Evolutionary conservation across 257 asterid genomes (phyloP).

Genomic region (Thymus quinquecostatus): DNA sequence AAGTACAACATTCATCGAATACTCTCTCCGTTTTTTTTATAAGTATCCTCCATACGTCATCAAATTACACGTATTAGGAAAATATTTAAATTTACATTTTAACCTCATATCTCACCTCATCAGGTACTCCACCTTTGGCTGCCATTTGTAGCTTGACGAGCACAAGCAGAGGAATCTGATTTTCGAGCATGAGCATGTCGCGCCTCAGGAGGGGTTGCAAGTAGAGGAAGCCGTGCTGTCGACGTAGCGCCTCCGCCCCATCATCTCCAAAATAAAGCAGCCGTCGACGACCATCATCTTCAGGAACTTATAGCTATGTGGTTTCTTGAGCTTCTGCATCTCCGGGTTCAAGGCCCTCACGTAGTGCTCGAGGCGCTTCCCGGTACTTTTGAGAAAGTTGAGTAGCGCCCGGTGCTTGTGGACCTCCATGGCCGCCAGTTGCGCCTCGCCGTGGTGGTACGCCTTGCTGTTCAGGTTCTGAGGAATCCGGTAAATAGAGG

Average conservation of each 20-base stretch:
- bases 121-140: too few relatives aligned
- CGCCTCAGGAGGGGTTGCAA: constrained; percentile 29
- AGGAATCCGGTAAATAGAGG: too few relatives aligned
- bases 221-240: constrained; percentile 33
- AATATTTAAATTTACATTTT: too few relatives aligned
- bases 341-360: not conserved
- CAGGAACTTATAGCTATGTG: not conserved
- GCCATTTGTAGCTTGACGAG: not conserved
- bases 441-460: constrained; percentile 15
- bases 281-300: constrained; percentile 21
- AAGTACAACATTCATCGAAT: too few relatives aligned
- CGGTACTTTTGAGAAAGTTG: constrained; percentile 26
- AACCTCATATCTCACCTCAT: too few relatives aligned
- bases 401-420: constrained; percentile 43
- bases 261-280: constrained; percentile 8
- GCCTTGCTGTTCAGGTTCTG: not conserved
- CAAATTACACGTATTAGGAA: too few relatives aligned
- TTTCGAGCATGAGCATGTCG: constrained; percentile 39
- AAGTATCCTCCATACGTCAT: too few relatives aligned
- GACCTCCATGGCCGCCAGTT: constrained; percentile 39
- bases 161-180: constrained; percentile 27
- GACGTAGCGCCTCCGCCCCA: not conserved
- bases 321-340: not conserved
- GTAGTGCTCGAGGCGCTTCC: constrained; percentile 11
- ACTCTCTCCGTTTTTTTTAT: too few relatives aligned